These are phyloP conservation scores for Silene vulgaris DNA, from an alignment of 179 eudicot species.

Conservation along the genomic window DNA sequence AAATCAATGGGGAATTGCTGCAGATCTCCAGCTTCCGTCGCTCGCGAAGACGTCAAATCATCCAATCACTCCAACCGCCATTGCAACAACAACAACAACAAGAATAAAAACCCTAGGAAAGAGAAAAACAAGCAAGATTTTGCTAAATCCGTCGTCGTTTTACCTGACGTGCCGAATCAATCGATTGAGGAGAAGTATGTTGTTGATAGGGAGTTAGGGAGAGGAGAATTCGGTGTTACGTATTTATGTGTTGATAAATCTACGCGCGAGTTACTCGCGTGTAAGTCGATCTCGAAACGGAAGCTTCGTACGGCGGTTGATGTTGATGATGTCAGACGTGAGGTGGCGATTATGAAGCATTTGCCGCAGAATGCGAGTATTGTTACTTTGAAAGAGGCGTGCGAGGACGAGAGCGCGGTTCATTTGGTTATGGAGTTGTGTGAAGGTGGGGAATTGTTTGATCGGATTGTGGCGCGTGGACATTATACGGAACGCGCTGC, in stretches of 20 bases:
- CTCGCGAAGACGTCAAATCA: constrained; percentile 83
- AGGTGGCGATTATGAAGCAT: constrained; percentile 81
- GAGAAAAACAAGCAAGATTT: constrained; percentile 13
- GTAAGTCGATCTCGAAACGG: constrained; percentile 88
- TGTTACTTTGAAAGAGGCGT: constrained; percentile 69
- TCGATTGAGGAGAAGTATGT: constrained; percentile 62
- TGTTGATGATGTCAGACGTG: constrained; percentile 76
- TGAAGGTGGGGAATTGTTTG: constrained; percentile 88
- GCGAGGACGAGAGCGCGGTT: constrained; percentile 87
- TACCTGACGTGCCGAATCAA: constrained; percentile 43
- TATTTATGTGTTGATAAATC: constrained; percentile 57
- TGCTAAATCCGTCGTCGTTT: constrained; percentile 32
- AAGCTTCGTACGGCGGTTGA: constrained; percentile 81
- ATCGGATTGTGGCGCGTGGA: constrained; percentile 85
- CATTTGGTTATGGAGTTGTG: constrained; percentile 94
- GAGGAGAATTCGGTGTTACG: constrained; percentile 80
- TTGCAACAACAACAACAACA: neutral
- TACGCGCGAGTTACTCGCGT: constrained; percentile 58
- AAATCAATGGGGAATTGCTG: constrained; percentile 85
- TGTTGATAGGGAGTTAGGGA: constrained; percentile 58
- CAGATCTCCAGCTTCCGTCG: constrained; percentile 98
- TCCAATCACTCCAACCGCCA: neutral
- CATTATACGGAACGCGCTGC: constrained; percentile 95
- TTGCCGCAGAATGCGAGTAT: constrained; percentile 61
- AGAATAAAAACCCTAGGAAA: constrained; percentile 32